Evolutionary conservation across 2,329 filamentous ascomycete genomes (phyloP), one percentile per base, ranked within the genome.

Genomic region (Xylaria sp.): DNA sequence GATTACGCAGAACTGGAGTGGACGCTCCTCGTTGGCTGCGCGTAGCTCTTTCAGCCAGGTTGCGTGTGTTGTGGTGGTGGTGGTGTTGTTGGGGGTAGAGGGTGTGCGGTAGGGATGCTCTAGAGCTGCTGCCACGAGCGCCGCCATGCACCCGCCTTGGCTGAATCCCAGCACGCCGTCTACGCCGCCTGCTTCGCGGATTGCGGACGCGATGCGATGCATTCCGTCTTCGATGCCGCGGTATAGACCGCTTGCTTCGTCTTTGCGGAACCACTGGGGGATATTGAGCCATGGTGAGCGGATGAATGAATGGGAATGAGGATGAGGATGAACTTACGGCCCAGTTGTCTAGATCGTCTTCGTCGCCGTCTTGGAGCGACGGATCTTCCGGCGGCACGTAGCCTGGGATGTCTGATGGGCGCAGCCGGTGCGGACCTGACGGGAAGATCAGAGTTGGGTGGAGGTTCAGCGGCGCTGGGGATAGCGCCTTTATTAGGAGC

Each of bases 101-200:
- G 68, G 73, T 0, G 63, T 13, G 28, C 70, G 73, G 39, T 61
- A 80, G 7, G 80, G 83, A 0, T 78, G 74, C 78, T 98, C 94
- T 3, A 97, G 80, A 18, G 94, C 83, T 0, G 89, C 85, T 0
- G 93, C 89, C 0, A 97, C 83, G 78, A 97, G 88, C 0, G 86
- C 91, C 0, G 94, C 90, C 54, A 91, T 83, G 0, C 90, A 90
- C 7, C 87, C 94, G 23, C 94, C 94, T 81, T 97, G 94, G 69
- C 89, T 92, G 82, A 97, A 97, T 0, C 94, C 94, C 34, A 94
- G 83, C 0, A 94, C 90, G 7, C 91, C 94, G 76, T 96, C 92
- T 54, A 95, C 90, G 0, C 89, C 91, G 0, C 89, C 91, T 9
- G 89, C 86, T 1, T 87, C 85, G 39, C 82, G 80, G 28, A 97